A percentile compares a stretch with the other conserved stretches of the same genome.
Conservation (phyloP, 306 rosid species). For the Glycine latifolia region DNA sequence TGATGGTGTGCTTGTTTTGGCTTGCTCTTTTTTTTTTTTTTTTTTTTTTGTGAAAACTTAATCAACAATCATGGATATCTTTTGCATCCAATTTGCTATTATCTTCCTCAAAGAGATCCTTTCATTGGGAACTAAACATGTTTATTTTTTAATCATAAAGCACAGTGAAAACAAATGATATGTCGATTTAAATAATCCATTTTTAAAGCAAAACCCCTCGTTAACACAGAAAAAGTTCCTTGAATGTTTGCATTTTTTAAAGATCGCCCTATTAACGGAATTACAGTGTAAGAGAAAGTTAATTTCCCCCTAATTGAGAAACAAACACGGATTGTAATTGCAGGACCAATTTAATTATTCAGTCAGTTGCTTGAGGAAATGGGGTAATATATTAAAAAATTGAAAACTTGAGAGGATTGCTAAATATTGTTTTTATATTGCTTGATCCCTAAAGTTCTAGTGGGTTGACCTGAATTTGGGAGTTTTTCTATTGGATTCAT, state of each 20-base stretch:
- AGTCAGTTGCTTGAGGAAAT: background rate
- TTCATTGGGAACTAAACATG: background rate
- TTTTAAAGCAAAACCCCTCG: background rate
- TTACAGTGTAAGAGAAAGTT: background rate
- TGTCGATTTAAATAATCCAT: background rate
- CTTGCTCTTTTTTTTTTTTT: background rate
- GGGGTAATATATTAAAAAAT: too few species aligned
- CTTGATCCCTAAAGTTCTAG: too few species aligned
- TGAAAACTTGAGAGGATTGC: too few species aligned
- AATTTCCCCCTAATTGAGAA: background rate
- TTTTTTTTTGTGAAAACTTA: background rate
- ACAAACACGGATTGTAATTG: background rate
- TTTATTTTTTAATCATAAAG: constrained; percentile 6
- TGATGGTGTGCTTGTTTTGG: constrained; percentile 3
- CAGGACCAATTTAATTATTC: constrained; percentile 6
- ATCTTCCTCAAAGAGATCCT: constrained; percentile 14
- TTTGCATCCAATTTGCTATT: background rate
- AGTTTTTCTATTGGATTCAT: too few species aligned
- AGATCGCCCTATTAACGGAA: background rate
- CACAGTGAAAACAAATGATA: background rate
- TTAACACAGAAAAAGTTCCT: background rate
- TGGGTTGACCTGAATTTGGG: too few species aligned
- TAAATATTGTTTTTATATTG: too few species aligned
- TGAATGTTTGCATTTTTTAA: background rate
- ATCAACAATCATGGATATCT: constrained; percentile 1